Evolutionary conservation across 2,329 filamentous ascomycete genomes (phyloP).

Genomic region (Malbranchea zuffiana): DNA sequence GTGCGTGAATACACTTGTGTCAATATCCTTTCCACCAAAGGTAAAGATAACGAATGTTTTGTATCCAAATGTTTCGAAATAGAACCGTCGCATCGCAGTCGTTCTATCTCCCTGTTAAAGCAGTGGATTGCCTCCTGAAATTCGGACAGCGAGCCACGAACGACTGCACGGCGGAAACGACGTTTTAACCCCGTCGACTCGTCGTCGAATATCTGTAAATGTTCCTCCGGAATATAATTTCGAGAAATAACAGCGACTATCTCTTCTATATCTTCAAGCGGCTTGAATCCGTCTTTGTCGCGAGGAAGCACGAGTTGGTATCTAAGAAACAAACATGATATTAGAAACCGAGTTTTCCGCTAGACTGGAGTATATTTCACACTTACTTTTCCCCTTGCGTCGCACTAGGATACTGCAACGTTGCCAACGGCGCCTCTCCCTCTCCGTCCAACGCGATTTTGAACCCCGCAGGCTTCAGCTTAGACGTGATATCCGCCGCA

Average conservation of each 20-base stretch:
- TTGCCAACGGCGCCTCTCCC: slow-evolving; percentile 41
- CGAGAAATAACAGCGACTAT: slow-evolving; percentile 60
- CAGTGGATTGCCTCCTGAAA: slow-evolving; percentile 63
- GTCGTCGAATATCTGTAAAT: slow-evolving; percentile 58
- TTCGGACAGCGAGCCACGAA: slow-evolving; percentile 54
- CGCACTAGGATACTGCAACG: slow-evolving; percentile 74
- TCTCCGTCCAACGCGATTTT: slow-evolving; percentile 40
- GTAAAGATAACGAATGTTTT: slow-evolving; percentile 57
- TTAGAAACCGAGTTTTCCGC: not conserved
- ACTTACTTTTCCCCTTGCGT: slow-evolving; percentile 55
- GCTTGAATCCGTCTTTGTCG: slow-evolving; percentile 62
- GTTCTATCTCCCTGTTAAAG: slow-evolving; percentile 63
- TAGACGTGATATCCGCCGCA: slow-evolving; percentile 38
- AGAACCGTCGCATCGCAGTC: slow-evolving; percentile 56
- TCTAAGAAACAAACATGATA: slow-evolving; percentile 24
- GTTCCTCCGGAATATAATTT: slow-evolving; percentile 63
- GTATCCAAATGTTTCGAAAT: slow-evolving; percentile 61
- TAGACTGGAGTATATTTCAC: not conserved
- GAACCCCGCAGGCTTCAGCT: slow-evolving; percentile 39
- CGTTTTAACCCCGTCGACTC: slow-evolving; percentile 64
- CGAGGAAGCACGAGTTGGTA: slow-evolving; percentile 69
- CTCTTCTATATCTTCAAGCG: slow-evolving; percentile 57
- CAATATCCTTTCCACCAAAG: slow-evolving; percentile 68
- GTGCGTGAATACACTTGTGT: slow-evolving; percentile 84
- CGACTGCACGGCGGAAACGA: slow-evolving; percentile 62